Evolutionary conservation across 2,329 filamentous ascomycete genomes (phyloP), one percentile per base, ranked within the genome.

Genomic region (Claviceps paspali): DNA sequence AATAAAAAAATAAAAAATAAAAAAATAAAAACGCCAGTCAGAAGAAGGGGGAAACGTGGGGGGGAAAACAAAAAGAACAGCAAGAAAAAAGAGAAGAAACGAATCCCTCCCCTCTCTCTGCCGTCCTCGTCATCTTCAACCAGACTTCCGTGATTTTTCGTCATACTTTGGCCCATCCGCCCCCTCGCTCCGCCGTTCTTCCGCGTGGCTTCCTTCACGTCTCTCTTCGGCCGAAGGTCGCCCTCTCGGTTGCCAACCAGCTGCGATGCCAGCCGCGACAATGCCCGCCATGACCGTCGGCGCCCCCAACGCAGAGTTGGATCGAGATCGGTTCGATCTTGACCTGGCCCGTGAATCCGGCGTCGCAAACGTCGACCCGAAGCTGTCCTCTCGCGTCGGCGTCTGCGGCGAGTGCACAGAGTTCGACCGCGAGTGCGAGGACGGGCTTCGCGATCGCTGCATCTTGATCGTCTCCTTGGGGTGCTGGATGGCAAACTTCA

Each of bases 231-330:
- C 47, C 15, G 52, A 50, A 28, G 45, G 47, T 29, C 71, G 61
- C 41, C 78, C 76, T 38, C 76, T 70, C 1, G 82, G 82, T 33
- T 79, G 82, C 81, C 81, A 87, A 22, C 78, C 79, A 11, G 76
- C 80, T 24, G 76, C 81, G 24, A 87, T 73, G 49, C 78, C 79
- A 30, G 80, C 82, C 7, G 81, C 82, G 35, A 87, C 74, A 40
- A 87, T 79, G 42, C 82, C 82, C n/a, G 82, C 79, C 82, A 86
- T 86, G 42, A 85, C 81, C 6, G 78, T 76, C 2, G 80, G 77
- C 2, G 81, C 79, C 9, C 77, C 81, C 9, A 87, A 66, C 2
- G 79, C 79, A 21, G 80, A 85, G 55, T 79, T 79, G 29, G 70
- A 73, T 40, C 76, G 63, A 39, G 75, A 76, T 42, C 76, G 65